phyloP scores from a whole-genome alignment of 306 rosid species.

The Spatholobus suberectus region DNA sequence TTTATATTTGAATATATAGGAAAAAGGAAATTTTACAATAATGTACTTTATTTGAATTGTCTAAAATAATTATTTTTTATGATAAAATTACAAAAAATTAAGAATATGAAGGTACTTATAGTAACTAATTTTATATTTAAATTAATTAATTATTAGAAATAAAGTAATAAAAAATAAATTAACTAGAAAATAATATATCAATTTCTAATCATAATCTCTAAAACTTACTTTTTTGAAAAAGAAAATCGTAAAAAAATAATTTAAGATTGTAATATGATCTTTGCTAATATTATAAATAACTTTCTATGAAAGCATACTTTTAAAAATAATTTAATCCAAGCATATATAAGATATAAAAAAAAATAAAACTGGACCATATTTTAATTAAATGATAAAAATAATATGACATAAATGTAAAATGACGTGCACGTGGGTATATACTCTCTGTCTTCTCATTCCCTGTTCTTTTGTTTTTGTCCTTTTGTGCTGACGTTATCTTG shows the following conservation, averaged over 20 bases:
- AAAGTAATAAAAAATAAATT: background rate
- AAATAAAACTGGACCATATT: background rate
- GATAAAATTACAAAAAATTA: background rate
- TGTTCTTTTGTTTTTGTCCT: background rate
- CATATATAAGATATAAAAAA: no score
- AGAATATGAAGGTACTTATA: background rate
- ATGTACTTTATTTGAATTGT: background rate
- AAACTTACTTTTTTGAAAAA: background rate
- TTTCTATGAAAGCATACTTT: background rate
- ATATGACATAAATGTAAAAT: background rate
- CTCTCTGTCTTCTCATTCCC: background rate
- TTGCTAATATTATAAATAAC: background rate
- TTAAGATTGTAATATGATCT: background rate
- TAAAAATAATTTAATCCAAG: background rate
- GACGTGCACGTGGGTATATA: background rate
- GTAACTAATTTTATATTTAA: background rate
- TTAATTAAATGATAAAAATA: background rate
- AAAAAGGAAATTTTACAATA: background rate
- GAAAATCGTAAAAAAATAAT: background rate
- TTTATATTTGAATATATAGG: background rate
- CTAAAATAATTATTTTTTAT: background rate
- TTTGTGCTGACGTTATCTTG: background rate
- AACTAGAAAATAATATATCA: background rate
- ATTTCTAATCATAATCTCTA: background rate
- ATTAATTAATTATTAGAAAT: background rate